These are phyloP conservation scores for Pseudozyma hubeiensis DNA, from an alignment of 1,284 basidiomycete species.

Conservation along the genomic window DNA sequence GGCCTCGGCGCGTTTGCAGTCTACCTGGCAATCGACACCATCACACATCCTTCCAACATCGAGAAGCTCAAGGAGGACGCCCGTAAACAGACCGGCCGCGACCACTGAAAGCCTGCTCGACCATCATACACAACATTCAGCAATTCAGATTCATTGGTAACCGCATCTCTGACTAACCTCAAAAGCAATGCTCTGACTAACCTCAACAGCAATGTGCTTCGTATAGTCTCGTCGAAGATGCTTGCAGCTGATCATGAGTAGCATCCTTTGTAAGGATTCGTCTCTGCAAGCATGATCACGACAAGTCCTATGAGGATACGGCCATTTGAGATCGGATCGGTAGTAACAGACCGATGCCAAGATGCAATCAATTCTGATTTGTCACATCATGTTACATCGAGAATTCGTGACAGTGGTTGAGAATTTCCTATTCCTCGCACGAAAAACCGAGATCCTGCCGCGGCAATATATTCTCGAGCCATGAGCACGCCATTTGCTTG, in stretches of 20 bases:
- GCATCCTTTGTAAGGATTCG: too few species aligned
- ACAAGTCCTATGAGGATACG: too few species aligned
- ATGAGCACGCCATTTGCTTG: constrained; percentile 27
- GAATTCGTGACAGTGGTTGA: constrained; percentile 7
- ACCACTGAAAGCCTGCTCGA: constrained; percentile 11
- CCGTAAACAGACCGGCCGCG: constrained; percentile 48
- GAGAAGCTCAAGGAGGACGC: constrained; percentile 66
- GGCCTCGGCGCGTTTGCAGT: constrained; percentile 60
- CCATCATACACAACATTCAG: not conserved
- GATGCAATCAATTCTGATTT: too few species aligned
- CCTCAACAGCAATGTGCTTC: too few species aligned
- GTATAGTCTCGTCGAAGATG: too few species aligned
- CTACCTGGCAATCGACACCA: constrained; percentile 54
- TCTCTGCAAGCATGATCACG: too few species aligned
- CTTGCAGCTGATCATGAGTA: too few species aligned
- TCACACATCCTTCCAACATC: constrained; percentile 63
- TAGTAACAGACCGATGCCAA: too few species aligned
- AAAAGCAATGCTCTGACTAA: too few species aligned
- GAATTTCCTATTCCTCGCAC: not conserved
- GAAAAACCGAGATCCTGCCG: not conserved
- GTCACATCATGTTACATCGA: too few species aligned
- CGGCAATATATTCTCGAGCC: not conserved
- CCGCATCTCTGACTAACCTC: too few species aligned
- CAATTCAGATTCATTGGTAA: constrained; percentile 8
- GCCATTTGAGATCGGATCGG: too few species aligned